These are phyloP conservation scores for Fusarium nanum DNA, from an alignment of 2,329 filamentous ascomycete species.

Conservation along the genomic window DNA sequence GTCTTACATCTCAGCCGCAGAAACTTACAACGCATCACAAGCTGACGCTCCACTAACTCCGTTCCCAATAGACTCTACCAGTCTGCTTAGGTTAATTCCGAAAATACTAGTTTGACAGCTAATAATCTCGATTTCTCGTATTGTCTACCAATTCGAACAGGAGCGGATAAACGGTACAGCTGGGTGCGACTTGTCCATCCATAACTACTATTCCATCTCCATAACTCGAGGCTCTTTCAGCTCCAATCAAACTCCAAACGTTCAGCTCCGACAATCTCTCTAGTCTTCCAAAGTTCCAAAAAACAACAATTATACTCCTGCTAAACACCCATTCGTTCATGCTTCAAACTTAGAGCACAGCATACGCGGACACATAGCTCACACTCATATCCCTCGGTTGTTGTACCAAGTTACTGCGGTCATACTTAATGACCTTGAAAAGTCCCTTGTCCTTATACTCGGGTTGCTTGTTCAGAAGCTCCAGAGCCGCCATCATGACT, in stretches of 20 bases:
- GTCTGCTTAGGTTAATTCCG: not conserved
- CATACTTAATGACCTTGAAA: conserved; percentile 87
- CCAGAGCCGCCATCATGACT: conserved; percentile 88
- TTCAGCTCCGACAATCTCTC: not conserved
- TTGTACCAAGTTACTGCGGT: conserved; percentile 82
- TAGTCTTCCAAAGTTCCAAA: not conserved
- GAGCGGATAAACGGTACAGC: not conserved
- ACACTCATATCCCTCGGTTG: conserved; percentile 82
- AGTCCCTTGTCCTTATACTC: conserved; percentile 53
- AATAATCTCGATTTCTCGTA: conserved; percentile 5
- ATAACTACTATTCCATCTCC: not conserved
- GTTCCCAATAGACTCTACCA: not conserved
- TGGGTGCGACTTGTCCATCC: not conserved
- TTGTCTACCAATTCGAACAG: not conserved
- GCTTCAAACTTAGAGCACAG: conserved; percentile 66
- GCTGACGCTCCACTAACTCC: conserved; percentile 2
- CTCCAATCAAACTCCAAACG: not conserved
- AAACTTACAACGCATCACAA: conserved; percentile 4
- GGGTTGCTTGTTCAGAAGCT: conserved; percentile 52
- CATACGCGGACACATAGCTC: conserved; percentile 94
- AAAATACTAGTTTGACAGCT: not conserved
- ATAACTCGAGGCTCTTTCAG: not conserved
- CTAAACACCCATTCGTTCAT: not conserved
- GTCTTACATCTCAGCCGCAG: conserved; percentile 9
- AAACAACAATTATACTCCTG: not conserved